Conservation (phyloP, 192 early-diverging fungal genomes). For the Glomus cerebriforme region DNA sequence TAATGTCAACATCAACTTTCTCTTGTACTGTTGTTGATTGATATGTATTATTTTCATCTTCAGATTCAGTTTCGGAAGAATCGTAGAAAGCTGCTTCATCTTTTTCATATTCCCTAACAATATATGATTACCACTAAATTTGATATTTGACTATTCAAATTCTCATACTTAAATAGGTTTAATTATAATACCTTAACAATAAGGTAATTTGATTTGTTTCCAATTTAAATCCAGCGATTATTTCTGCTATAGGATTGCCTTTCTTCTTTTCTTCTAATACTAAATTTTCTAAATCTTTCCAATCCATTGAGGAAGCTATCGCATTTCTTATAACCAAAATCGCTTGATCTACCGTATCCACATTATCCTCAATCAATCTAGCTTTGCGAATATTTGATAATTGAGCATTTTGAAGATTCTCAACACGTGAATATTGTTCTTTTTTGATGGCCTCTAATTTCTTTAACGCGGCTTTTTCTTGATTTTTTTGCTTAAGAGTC, state of each 20-base stretch:
- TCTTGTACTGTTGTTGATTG: conserved; percentile 38
- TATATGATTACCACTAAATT: no score
- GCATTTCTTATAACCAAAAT: conserved; percentile 86
- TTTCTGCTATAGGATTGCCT: conserved; percentile 78
- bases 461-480: conserved; percentile 75
- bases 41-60: conserved; percentile 58
- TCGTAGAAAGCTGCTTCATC: conserved; percentile 18
- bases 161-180: background rate
- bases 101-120: conserved; percentile 16
- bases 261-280: conserved; percentile 78
- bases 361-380: conserved; percentile 81
- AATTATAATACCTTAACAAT: conserved; percentile 46
- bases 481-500: conserved; percentile 64
- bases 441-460: conserved; percentile 82
- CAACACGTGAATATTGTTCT: conserved; percentile 78
- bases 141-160: background rate
- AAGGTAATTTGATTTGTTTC: conserved; percentile 80
- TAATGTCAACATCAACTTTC: conserved; percentile 86
- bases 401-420: conserved; percentile 73
- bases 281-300: conserved; percentile 89
- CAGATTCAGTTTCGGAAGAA: conserved; percentile 24
- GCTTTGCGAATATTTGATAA: conserved; percentile 72
- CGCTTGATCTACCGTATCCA: conserved; percentile 84
- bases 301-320: conserved; percentile 92
- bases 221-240: conserved; percentile 76